A percentile compares a stretch with the other conserved stretches of the same genome.
Conservation (phyloP, 2,329 filamentous ascomycete genomes). For the Moelleriella libera region DNA sequence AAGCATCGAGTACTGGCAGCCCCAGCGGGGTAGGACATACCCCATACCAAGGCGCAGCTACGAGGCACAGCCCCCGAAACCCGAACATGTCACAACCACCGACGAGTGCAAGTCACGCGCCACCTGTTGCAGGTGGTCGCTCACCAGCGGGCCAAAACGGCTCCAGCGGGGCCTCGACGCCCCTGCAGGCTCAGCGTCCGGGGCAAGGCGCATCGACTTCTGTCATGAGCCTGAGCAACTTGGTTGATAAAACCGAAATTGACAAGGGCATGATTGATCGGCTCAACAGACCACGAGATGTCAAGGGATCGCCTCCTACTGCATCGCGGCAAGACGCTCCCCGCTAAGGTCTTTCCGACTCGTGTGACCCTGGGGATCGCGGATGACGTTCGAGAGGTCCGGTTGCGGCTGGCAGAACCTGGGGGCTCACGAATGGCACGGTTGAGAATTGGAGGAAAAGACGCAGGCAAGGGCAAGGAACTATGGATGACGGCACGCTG, state of each 20-base stretch:
- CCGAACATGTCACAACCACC: constrained; percentile 15
- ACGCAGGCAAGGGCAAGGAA: too few relatives aligned
- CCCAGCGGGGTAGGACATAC: constrained; percentile 26
- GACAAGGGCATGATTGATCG: constrained; percentile 40
- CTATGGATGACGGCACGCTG: too few relatives aligned
- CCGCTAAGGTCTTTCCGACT: constrained; percentile 1
- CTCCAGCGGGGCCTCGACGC: constrained; percentile 21
- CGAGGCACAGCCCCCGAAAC: constrained; percentile 22
- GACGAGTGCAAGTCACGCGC: constrained; percentile 12
- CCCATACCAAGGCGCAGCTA: constrained; percentile 19
- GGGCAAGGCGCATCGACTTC: constrained; percentile 16
- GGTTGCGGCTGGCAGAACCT: too few relatives aligned
- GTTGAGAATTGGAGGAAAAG: too few relatives aligned
- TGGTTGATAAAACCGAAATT: constrained; percentile 38
- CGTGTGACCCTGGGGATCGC: too few relatives aligned
- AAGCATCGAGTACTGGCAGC: constrained; percentile 32
- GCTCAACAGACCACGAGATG: constrained; percentile 24
- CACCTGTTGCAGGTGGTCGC: constrained; percentile 15
- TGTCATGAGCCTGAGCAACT: constrained; percentile 38
- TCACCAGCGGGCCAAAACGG: constrained; percentile 22
- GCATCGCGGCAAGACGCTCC: constrained; percentile 2
- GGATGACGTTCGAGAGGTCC: too few relatives aligned
- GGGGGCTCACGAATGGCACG: too few relatives aligned
- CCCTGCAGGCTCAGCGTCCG: constrained; percentile 12
- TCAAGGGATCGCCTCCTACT: constrained; percentile 3